These are phyloP conservation scores for Malassezia arunalokei DNA, from an alignment of 1,284 basidiomycete genomes.

Conservation along the genomic window DNA sequence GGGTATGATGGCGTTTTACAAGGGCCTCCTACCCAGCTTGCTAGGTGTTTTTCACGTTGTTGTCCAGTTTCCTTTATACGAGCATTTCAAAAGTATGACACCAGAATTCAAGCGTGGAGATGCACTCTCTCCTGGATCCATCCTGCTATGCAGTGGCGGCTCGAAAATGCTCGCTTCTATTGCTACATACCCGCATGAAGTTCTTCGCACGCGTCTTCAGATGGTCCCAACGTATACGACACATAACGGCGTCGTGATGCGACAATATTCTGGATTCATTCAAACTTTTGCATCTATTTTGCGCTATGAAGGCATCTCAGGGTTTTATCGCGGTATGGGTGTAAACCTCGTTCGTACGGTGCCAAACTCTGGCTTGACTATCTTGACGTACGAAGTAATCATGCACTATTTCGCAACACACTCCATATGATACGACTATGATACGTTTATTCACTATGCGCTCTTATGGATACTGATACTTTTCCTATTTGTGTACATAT, in stretches of 20 bases:
- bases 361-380: constrained; percentile 39
- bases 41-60: constrained; percentile 42
- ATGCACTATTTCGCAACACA: constrained; percentile 29
- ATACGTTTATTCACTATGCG: no score
- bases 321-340: constrained; percentile 42
- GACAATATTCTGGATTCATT: constrained; percentile 27
- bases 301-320: constrained; percentile 30
- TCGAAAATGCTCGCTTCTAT: constrained; percentile 45
- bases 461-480: no score
- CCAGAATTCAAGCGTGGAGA: constrained; percentile 1
- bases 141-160: constrained; percentile 33
- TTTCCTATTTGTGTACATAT: no score
- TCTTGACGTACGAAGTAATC: constrained; percentile 39
- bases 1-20: constrained; percentile 39
- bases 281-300: constrained; percentile 27
- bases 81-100: constrained; percentile 28
- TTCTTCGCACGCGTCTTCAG: constrained; percentile 38
- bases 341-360: constrained; percentile 42
- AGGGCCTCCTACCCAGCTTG: constrained; percentile 33
- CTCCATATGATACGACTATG: not conserved
- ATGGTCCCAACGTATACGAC: constrained; percentile 20
- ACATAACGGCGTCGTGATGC: not conserved
- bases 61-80: constrained; percentile 44
- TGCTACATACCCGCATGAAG: constrained; percentile 44
- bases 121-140: constrained; percentile 20